Evolutionary conservation across 805 yeast species (phyloP).

Genomic region (Metschnikowia cubensis): DNA sequence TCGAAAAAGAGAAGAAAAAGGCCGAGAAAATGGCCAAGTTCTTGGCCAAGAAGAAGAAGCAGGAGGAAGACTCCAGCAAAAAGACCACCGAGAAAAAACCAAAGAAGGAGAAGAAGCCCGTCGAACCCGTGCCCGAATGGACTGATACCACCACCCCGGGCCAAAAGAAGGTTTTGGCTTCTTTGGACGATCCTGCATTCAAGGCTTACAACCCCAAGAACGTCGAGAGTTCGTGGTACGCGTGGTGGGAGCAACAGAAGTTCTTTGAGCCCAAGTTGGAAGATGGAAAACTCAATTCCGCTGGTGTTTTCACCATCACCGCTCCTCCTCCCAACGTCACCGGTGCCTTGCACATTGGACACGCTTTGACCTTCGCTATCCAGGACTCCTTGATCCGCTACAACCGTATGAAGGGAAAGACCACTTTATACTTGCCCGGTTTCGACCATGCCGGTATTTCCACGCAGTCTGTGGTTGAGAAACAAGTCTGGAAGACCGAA

Average conservation of each 20-base stretch:
- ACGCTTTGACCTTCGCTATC: conserved; percentile 90
- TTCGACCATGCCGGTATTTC: conserved; percentile 99
- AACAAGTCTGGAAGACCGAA: conserved; percentile 85
- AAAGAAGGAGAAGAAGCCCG: conserved; percentile 63
- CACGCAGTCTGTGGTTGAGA: conserved; percentile 97
- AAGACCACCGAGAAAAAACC: conserved; percentile 52
- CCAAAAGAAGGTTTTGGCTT: conserved; percentile 83
- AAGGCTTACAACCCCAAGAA: conserved; percentile 90
- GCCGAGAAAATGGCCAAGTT: conserved; percentile 86
- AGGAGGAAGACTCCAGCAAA: conserved; percentile 38
- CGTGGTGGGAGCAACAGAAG: conserved; percentile 92
- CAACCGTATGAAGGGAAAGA: conserved; percentile 96
- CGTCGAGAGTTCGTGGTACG: conserved; percentile 96
- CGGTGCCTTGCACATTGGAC: conserved; percentile 98
- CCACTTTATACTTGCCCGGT: conserved; percentile 90
- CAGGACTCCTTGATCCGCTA: conserved; percentile 92
- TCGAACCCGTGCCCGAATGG: conserved; percentile 77
- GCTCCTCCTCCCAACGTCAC: conserved; percentile 99
- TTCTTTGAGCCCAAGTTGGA: conserved; percentile 82
- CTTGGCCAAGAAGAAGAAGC: conserved; percentile 72
- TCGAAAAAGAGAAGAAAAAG: conserved; percentile 82
- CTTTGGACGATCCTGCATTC: conserved; percentile 87
- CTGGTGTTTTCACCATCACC: conserved; percentile 84
- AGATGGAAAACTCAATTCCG: conserved; percentile 73
- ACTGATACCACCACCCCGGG: conserved; percentile 82